These are phyloP conservation scores for Pseudozyma hubeiensis DNA, from an alignment of 1,284 basidiomycete genomes.

Conservation along the genomic window DNA sequence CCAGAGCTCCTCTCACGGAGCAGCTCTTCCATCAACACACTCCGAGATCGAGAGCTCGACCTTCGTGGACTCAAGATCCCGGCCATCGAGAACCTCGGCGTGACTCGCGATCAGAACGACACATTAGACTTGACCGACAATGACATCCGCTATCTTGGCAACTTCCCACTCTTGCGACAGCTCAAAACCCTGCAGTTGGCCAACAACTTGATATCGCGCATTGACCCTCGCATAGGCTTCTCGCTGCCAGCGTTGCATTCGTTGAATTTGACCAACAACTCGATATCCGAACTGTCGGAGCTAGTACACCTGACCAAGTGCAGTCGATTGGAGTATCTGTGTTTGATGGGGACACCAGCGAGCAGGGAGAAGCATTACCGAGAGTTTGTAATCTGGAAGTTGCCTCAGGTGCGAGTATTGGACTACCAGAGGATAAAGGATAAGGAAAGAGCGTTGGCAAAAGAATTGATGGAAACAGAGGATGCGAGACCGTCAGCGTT, in stretches of 20 bases:
- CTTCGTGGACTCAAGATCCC: slow-evolving; percentile 83
- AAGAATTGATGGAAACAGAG: slow-evolving; percentile 54
- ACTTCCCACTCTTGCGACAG: slow-evolving; percentile 84
- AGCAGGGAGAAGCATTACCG: slow-evolving; percentile 94
- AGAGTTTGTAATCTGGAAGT: slow-evolving; percentile 78
- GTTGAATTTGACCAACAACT: slow-evolving; percentile 71
- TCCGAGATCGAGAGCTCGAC: slow-evolving; percentile 89
- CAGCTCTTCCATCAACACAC: slow-evolving; percentile 82
- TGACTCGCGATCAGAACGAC: slow-evolving; percentile 95
- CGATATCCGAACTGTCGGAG: slow-evolving; percentile 80
- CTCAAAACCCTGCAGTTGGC: slow-evolving; percentile 83
- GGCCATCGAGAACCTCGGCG: slow-evolving; percentile 98
- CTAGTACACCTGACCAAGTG: slow-evolving; percentile 85
- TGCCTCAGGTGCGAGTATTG: slow-evolving; percentile 81
- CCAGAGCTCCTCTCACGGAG: slow-evolving; percentile 86
- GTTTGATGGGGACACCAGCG: slow-evolving; percentile 89
- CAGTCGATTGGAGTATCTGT: slow-evolving; percentile 82
- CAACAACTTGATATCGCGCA: slow-evolving; percentile 86
- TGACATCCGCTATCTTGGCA: slow-evolving; percentile 86
- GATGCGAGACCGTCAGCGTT: slow-evolving; percentile 56
- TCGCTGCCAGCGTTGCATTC: slow-evolving; percentile 86
- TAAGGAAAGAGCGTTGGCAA: slow-evolving; percentile 71
- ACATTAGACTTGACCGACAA: slow-evolving; percentile 97
- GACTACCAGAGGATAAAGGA: slow-evolving; percentile 97
- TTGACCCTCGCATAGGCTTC: slow-evolving; percentile 82